Evolutionary conservation across 2,329 filamentous ascomycete genomes (phyloP).

Genomic region (Aschersonia sp.): DNA sequence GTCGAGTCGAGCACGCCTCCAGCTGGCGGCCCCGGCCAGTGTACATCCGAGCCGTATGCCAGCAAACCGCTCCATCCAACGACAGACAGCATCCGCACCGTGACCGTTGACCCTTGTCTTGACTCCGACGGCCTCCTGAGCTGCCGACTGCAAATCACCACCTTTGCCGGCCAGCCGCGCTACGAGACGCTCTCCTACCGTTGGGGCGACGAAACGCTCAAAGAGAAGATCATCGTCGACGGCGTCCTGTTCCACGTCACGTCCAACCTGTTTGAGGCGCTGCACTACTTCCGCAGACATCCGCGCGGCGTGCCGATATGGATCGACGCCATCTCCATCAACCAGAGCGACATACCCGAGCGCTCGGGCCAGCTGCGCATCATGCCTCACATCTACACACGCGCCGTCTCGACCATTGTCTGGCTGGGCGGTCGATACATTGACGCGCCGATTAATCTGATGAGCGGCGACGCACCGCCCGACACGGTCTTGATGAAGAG

Average conservation of each 20-base stretch:
- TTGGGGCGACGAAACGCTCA: constrained; percentile 6
- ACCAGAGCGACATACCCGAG: constrained; percentile 7
- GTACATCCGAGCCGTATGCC: neutral
- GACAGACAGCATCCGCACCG: constrained; percentile 5
- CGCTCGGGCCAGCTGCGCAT: constrained; percentile 7
- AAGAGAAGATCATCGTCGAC: constrained; percentile 4
- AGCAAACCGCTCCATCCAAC: neutral
- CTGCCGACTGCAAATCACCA: constrained; percentile 2
- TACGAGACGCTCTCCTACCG: constrained; percentile 9
- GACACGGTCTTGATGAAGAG: neutral
- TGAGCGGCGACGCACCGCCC: neutral
- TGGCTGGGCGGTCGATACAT: constrained; percentile 6
- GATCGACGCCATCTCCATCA: constrained; percentile 8
- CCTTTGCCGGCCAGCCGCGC: constrained; percentile 3
- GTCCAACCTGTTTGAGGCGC: constrained; percentile 5
- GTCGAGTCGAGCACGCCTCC: too few relatives aligned
- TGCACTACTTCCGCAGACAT: constrained; percentile 4
- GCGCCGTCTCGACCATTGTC: constrained; percentile 6
- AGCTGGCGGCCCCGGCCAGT: too few relatives aligned
- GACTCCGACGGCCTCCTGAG: constrained; percentile 1
- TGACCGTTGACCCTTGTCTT: constrained; percentile 2
- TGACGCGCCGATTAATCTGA: neutral
- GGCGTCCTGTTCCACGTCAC: constrained; percentile 5
- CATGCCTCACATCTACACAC: constrained; percentile 9
- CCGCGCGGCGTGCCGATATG: constrained; percentile 5